Conservation (phyloP, 352 stramenopile genomes). For the Globisporangium polare region DNA sequence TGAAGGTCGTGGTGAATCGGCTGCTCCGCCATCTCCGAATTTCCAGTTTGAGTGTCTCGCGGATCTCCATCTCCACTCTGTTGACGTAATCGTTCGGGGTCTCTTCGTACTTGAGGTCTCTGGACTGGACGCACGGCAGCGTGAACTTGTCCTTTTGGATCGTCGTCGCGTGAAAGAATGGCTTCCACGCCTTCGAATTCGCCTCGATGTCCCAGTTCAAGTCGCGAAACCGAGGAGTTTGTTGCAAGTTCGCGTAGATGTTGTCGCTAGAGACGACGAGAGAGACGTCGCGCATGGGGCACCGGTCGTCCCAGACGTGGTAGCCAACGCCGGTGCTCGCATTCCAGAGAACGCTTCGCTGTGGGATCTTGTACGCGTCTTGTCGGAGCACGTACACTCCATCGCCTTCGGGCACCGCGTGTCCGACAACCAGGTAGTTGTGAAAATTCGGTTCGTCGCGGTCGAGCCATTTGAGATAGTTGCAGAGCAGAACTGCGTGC, state of each 20-base stretch:
- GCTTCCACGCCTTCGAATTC: conserved; percentile 81
- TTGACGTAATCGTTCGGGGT: conserved; percentile 55
- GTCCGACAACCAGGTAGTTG: conserved; percentile 87
- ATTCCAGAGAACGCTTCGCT: conserved; percentile 83
- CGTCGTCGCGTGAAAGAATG: conserved; percentile 56
- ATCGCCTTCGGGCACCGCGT: conserved; percentile 79
- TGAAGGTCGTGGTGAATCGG: conserved; percentile 83
- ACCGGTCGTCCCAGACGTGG: conserved; percentile 66
- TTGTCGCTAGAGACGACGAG: conserved; percentile 89
- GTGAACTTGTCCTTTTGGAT: conserved; percentile 20
- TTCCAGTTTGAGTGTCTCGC: conserved; percentile 76
- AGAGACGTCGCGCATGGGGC: conserved; percentile 80
- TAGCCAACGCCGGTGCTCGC: conserved; percentile 82
- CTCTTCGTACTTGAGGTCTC: conserved; percentile 51
- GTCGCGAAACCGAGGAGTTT: conserved; percentile 34
- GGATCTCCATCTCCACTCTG: conserved; percentile 75
- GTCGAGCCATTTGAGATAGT: conserved; percentile 89
- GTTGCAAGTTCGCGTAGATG: conserved; percentile 88
- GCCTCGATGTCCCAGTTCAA: conserved; percentile 82
- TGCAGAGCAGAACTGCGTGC: conserved; percentile 90
- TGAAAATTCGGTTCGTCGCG: conserved; percentile 26
- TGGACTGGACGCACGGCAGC: conserved; percentile 49
- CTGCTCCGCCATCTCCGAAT: conserved; percentile 88
- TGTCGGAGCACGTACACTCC: conserved; percentile 83
- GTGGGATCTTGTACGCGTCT: conserved; percentile 46